These are phyloP conservation scores for Xylaria flabelliformis DNA, from an alignment of 495 filamentous ascomycete genomes.

Conservation along the genomic window DNA sequence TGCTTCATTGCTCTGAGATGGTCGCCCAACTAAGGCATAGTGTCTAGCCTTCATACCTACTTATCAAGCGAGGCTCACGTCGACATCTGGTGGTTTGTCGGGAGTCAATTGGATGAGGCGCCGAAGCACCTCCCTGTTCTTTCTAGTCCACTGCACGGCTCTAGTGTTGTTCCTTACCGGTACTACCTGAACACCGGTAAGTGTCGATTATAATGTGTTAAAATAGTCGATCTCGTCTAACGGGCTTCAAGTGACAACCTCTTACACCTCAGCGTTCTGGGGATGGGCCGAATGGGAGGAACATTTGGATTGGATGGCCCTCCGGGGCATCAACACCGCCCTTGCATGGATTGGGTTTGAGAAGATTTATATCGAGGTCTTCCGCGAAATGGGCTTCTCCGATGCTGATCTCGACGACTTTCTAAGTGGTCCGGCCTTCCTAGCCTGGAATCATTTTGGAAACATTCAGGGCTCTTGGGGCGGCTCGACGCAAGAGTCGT, in stretches of 20 bases:
- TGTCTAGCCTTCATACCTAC: conserved; percentile 54
- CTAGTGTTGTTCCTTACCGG: conserved; percentile 57
- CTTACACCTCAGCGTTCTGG: conserved; percentile 62
- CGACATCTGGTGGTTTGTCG: conserved; percentile 60
- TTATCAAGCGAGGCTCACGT: conserved; percentile 55
- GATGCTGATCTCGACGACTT: conserved; percentile 53
- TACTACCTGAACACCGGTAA: conserved; percentile 60
- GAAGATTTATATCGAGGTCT: conserved; percentile 58
- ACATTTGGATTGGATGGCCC: conserved; percentile 62
- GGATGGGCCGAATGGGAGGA: conserved; percentile 62
- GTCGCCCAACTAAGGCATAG: not conserved
- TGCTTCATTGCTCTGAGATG: not conserved
- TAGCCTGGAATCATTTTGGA: conserved; percentile 63
- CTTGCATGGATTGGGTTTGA: conserved; percentile 62
- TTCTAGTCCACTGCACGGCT: conserved; percentile 35
- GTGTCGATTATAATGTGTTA: not conserved
- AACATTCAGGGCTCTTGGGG: conserved; percentile 62
- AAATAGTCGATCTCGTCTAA: conserved; percentile 19
- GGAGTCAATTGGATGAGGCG: conserved; percentile 43
- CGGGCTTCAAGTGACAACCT: conserved; percentile 54
- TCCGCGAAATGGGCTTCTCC: conserved; percentile 55
- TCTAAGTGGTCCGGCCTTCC: conserved; percentile 59
- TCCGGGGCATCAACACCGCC: conserved; percentile 59
- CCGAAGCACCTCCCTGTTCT: conserved; percentile 41
- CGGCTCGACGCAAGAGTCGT: conserved; percentile 50